Percentiles rank a stretch among this genome's conserved stretches.
These are phyloP conservation scores for Combretum micranthum DNA, from an alignment of 345 rosid species.

Conservation along the genomic window DNA sequence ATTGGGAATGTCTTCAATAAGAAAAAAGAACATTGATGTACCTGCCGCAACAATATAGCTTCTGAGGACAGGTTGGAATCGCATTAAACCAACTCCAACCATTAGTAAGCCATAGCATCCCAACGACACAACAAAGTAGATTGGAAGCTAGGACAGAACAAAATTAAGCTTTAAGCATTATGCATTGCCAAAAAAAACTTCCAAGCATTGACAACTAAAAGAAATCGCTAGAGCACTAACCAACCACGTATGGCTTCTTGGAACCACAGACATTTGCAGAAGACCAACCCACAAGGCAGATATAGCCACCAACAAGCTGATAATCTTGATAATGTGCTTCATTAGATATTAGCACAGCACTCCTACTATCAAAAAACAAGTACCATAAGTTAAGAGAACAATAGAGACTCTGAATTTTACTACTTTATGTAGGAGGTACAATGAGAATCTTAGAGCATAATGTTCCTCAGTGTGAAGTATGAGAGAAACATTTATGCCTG, in stretches of 20 bases:
- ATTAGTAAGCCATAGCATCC: slow-evolving; percentile 46
- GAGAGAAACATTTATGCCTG: no score
- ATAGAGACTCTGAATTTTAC: no score
- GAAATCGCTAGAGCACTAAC: slow-evolving; percentile 17
- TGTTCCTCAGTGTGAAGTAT: no score
- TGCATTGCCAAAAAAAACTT: background rate
- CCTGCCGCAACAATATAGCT: slow-evolving; percentile 38
- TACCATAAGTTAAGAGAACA: no score
- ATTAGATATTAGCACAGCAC: slow-evolving; percentile 8
- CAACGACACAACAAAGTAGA: slow-evolving; percentile 30
- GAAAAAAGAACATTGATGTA: slow-evolving; percentile 4
- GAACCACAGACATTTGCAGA: slow-evolving; percentile 39
- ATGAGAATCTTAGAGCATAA: no score
- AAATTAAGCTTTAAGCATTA: background rate
- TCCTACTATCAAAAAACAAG: no score
- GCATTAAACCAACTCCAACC: slow-evolving; percentile 43
- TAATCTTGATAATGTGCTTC: slow-evolving; percentile 48
- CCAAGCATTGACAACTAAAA: background rate
- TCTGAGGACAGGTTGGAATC: slow-evolving; percentile 44
- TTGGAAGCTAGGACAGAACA: slow-evolving; percentile 21
- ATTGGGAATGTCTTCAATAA: background rate
- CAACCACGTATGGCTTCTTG: slow-evolving; percentile 39
- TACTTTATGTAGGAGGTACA: no score
- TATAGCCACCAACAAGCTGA: slow-evolving; percentile 25
- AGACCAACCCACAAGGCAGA: slow-evolving; percentile 42